phyloP scores from a whole-genome alignment of 2,329 filamentous ascomycete genomes.

The Scedosporium aurantiacum region DNA sequence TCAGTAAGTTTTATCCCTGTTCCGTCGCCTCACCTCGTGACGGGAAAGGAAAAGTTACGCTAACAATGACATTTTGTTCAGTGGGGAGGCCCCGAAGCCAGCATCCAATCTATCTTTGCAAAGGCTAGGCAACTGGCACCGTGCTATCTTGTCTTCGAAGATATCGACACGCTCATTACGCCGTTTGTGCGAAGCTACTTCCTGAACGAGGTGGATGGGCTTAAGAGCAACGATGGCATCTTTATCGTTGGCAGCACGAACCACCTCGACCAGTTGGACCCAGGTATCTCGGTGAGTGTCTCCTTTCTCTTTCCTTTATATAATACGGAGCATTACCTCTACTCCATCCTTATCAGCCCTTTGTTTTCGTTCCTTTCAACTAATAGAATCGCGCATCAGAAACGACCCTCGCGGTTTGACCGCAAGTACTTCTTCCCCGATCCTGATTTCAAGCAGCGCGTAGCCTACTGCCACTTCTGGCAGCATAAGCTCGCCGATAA shows the following conservation, averaged over 20 bases:
- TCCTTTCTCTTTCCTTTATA: background rate
- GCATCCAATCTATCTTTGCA: slow-evolving; percentile 41
- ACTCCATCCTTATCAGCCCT: background rate
- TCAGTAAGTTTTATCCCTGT: slow-evolving; percentile 19
- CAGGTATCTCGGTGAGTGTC: slow-evolving; percentile 42
- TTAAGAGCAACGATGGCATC: slow-evolving; percentile 59
- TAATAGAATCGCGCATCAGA: slow-evolving; percentile 24
- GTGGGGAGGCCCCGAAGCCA: slow-evolving; percentile 44
- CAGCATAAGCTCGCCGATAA: slow-evolving; percentile 43
- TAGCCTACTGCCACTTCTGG: slow-evolving; percentile 54
- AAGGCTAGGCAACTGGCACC: slow-evolving; percentile 53
- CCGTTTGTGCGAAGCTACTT: slow-evolving; percentile 55
- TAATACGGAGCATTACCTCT: background rate
- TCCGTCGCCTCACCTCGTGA: slow-evolving; percentile 6
- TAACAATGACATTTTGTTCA: slow-evolving; percentile 13
- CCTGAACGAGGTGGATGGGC: slow-evolving; percentile 61
- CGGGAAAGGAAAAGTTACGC: slow-evolving; percentile 13
- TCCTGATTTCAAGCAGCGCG: slow-evolving; percentile 41
- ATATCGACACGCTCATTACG: slow-evolving; percentile 56
- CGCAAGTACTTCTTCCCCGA: slow-evolving; percentile 55
- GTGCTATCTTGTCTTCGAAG: slow-evolving; percentile 62
- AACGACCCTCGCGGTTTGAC: slow-evolving; percentile 56
- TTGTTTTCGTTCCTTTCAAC: background rate
- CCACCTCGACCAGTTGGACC: slow-evolving; percentile 54
- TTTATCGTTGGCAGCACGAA: slow-evolving; percentile 59